Evolutionary conservation across 164 flowering plant genomes (phyloP).

Genomic region (Platanus orientalis): DNA sequence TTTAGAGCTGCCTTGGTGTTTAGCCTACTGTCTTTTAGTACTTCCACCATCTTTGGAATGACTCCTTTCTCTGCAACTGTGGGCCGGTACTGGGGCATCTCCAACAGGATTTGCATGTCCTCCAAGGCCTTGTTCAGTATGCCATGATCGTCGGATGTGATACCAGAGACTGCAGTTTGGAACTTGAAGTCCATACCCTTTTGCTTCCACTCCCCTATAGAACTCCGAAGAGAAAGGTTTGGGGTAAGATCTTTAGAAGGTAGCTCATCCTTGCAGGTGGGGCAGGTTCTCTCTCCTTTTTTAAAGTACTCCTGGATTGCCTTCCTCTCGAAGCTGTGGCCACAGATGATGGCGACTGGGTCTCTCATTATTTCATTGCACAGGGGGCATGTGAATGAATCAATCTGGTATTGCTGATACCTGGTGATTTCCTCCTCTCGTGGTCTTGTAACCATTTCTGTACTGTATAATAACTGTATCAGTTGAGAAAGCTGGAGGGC

Average conservation of each 20-base stretch:
- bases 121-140: slow-evolving; percentile 14
- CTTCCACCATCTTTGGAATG: slow-evolving; percentile 16
- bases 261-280: slow-evolving; percentile 21
- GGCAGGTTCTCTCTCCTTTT: slow-evolving; percentile 19
- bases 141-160: slow-evolving; percentile 16
- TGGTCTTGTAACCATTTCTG: slow-evolving; percentile 5
- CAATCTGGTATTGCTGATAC: slow-evolving; percentile 3
- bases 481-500: slow-evolving; percentile 23
- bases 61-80: slow-evolving; percentile 15
- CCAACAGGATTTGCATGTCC: slow-evolving; percentile 18
- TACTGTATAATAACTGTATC: slow-evolving; percentile 17
- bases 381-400: slow-evolving; percentile 18
- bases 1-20: slow-evolving; percentile 24
- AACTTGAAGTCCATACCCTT: slow-evolving; percentile 15
- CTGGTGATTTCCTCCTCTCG: background rate
- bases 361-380: slow-evolving; percentile 14
- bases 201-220: slow-evolving; percentile 21
- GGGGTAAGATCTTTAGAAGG: slow-evolving; percentile 15
- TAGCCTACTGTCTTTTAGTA: slow-evolving; percentile 9
- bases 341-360: slow-evolving; percentile 22
- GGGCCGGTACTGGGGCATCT: slow-evolving; percentile 10
- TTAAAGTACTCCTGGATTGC: slow-evolving; percentile 19
- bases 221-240: slow-evolving; percentile 17
- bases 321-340: slow-evolving; percentile 24
- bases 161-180: slow-evolving; percentile 5